phyloP scores from a whole-genome alignment of 2,329 filamentous ascomycete species.

The Pseudogymnoascus sp. region DNA sequence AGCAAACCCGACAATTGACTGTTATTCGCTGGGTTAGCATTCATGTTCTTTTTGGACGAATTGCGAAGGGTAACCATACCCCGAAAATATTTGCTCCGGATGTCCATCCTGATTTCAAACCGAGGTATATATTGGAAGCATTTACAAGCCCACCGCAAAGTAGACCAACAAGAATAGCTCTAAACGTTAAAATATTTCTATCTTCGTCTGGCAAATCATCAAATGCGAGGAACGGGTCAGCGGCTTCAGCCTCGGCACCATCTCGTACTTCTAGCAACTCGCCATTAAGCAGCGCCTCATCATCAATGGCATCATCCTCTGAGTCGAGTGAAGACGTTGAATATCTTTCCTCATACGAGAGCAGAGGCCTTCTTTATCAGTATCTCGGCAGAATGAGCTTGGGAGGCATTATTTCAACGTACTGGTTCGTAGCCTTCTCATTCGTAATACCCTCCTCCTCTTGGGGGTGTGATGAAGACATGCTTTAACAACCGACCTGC shows the following conservation, averaged over 20 bases:
- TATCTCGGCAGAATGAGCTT: background rate
- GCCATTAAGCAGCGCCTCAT: background rate
- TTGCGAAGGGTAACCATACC: background rate
- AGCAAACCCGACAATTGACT: slow-evolving; percentile 3
- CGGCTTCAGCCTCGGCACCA: background rate
- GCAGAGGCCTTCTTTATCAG: background rate
- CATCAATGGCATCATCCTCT: background rate
- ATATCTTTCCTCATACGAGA: background rate
- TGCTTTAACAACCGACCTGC: background rate
- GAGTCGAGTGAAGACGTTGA: background rate
- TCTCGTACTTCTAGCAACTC: slow-evolving; percentile 1
- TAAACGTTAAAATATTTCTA: slow-evolving; percentile 3
- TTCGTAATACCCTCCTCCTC: slow-evolving; percentile 2
- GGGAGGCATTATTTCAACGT: background rate
- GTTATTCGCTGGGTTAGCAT: background rate
- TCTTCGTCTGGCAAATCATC: slow-evolving; percentile 8
- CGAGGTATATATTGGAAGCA: slow-evolving; percentile 6
- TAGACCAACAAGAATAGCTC: background rate
- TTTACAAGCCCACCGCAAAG: slow-evolving; percentile 7
- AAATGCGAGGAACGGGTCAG: background rate
- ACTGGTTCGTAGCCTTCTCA: slow-evolving; percentile 7
- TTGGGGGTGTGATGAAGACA: background rate
- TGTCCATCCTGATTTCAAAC: slow-evolving; percentile 3
- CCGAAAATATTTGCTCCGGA: slow-evolving; percentile 5
- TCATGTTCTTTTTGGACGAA: background rate